A percentile compares a stretch with the other conserved stretches of the same genome.
Conservation (phyloP, 306 rosid species). For the Vachellia pachyceras region DNA sequence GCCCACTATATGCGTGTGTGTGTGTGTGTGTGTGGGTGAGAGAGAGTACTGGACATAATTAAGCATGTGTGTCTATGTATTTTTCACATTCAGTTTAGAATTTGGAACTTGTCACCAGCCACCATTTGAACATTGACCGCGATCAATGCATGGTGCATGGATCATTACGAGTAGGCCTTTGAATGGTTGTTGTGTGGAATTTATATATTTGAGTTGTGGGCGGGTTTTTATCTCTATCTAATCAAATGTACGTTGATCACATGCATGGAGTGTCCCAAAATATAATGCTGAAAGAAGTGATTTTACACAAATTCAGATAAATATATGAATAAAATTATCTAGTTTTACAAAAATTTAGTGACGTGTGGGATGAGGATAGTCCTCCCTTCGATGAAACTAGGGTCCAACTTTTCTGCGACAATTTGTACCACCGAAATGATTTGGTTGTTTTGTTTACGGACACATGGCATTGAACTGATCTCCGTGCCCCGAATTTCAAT, state of each 20-base stretch:
- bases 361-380: neutral
- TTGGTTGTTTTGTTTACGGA: neutral
- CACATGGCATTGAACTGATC: neutral
- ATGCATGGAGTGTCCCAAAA: neutral
- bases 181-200: neutral
- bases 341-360: too few species aligned
- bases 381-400: neutral
- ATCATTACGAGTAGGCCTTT: neutral
- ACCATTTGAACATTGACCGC: slow-evolving; percentile 1
- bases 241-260: neutral
- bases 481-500: too few species aligned
- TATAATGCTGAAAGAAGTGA: too few species aligned
- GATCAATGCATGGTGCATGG: neutral
- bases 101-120: neutral
- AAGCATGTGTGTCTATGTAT: neutral
- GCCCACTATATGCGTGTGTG: neutral
- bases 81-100: neutral
- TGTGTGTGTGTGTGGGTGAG: too few species aligned
- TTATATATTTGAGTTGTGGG: neutral
- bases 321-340: too few species aligned
- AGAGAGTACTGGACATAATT: neutral
- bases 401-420: neutral
- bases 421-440: neutral
- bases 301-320: too few species aligned
- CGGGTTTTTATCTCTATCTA: neutral